A percentile compares a stretch with the other conserved stretches of the same genome.
phyloP scores from a whole-genome alignment of 768 basidiomycete genomes.

The Butyriboletus loyo region DNA sequence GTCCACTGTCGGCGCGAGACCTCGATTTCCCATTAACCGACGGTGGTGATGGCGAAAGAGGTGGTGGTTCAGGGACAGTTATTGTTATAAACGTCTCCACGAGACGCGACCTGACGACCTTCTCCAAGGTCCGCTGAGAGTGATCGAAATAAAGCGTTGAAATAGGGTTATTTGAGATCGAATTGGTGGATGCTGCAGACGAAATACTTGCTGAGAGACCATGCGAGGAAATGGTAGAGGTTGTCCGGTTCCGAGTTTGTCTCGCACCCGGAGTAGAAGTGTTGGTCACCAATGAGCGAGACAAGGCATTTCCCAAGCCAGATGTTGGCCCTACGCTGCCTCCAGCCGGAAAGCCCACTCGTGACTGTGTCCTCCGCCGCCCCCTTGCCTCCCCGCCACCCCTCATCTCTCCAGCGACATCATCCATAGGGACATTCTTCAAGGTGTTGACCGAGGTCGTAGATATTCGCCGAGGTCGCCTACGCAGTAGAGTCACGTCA shows the following conservation, averaged over 20 bases:
- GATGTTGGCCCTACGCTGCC: conserved; percentile 13
- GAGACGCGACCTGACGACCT: conserved; percentile 65
- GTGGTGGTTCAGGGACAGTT: conserved; percentile 35
- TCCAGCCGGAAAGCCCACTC: conserved; percentile 37
- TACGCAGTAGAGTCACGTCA: conserved; percentile 56
- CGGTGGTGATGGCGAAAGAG: conserved; percentile 26
- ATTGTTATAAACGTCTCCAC: conserved; percentile 76
- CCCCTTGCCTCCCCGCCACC: conserved; percentile 32
- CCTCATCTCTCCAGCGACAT: conserved; percentile 32
- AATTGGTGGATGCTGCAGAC: conserved; percentile 1
- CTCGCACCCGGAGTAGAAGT: conserved; percentile 33
- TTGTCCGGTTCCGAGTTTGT: conserved; percentile 45
- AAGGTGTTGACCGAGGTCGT: conserved; percentile 51
- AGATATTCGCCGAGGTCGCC: conserved; percentile 60
- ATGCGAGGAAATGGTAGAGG: conserved; percentile 49
- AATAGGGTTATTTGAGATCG: conserved; percentile 18
- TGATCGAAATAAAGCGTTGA: conserved; percentile 49
- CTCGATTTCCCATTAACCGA: conserved; percentile 21
- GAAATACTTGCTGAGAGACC: conserved; percentile 6
- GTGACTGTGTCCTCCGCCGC: conserved; percentile 46
- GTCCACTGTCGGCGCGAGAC: conserved; percentile 27
- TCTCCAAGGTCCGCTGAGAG: conserved; percentile 69
- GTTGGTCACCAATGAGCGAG: conserved; percentile 18
- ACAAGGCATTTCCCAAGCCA: conserved; percentile 5
- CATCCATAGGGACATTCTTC: conserved; percentile 46